Conservation (phyloP, 2,329 filamentous ascomycete species). For the Juglanconis oblonga region DNA sequence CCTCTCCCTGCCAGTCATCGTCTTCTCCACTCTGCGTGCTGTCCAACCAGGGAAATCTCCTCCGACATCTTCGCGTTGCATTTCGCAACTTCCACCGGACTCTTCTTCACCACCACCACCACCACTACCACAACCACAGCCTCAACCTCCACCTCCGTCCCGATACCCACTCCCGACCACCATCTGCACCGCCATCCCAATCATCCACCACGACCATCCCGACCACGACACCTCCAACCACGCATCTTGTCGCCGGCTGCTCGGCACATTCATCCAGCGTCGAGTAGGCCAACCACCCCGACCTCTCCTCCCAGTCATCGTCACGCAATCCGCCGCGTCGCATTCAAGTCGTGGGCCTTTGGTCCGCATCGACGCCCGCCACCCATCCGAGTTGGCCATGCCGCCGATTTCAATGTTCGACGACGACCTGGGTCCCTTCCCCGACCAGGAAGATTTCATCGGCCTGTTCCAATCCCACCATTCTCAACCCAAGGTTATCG, state of each 20-base stretch:
- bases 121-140: background rate
- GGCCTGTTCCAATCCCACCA: constrained; percentile 14
- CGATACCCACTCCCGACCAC: background rate
- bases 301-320: background rate
- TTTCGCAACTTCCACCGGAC: constrained; percentile 9
- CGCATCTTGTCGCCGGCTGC: background rate
- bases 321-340: constrained; percentile 9
- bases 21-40: background rate
- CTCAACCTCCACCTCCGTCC: background rate
- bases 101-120: background rate
- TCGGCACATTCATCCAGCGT: background rate
- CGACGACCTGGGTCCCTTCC: constrained; percentile 10
- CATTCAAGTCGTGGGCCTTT: constrained; percentile 5
- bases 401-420: constrained; percentile 17
- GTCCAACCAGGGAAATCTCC: constrained; percentile 19
- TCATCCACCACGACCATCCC: background rate
- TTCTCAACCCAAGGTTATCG: constrained; percentile 14
- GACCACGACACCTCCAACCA: background rate
- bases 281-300: too few relatives aligned
- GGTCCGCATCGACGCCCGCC: constrained; percentile 9
- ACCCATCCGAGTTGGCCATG: constrained; percentile 6
- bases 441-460: constrained; percentile 6
- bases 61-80: constrained; percentile 11
- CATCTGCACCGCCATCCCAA: background rate
- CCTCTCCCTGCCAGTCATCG: background rate